Base-by-base conservation (phyloP, 2,329 filamentous ascomycete genomes). In the Rutstroemia sp. region DNA sequence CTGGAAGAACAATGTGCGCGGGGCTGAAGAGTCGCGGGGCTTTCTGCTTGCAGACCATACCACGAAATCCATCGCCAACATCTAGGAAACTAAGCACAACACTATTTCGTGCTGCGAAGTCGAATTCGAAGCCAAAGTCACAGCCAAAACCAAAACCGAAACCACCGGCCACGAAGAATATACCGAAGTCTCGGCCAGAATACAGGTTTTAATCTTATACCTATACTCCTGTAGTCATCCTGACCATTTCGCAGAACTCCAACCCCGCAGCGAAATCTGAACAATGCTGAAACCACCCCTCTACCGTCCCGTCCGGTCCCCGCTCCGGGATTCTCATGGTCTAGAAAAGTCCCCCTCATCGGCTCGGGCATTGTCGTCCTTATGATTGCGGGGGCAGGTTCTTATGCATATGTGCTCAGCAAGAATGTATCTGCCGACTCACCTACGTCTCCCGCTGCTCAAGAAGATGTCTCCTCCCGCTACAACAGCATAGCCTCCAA, bases 401-500 rank as follows among this genome's bases (percentile, higher is more conserved):
- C 60, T 68, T 70, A 69, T 69, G 72, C 58, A 59, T 67, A 64
- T 73, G 70, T 62, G 66, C 63, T 45, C 66, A 72, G 69, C 44
- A 55, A 56, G 3, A 58, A 56, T 7, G 44, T 57, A 2, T 48
- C 52, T 5, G 61, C 51, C 61, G 59, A 60, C 3, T 65, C 66
- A 10, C 34, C 45, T 45, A 23, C 23, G 8, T 46, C 57, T 9
- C 55, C 59, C 3, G 25, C 60, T 2, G 46, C 54, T 0, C 68
- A 69, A 52, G 44, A 55, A 17, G 67, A 69, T 56, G 67, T 69
- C 19, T 70, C 68, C 1, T 39, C 53, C 2, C 61, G 64, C 12
- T 70, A 70, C 58, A 59, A 69, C 46, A 60, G 48, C 3, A 70
- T 69, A 23, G 82, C 82, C 17, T 70, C 72, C 27, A 75, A 76